These are phyloP conservation scores for Collybia sordida DNA, from an alignment of 768 basidiomycete genomes.

Conservation along the genomic window DNA sequence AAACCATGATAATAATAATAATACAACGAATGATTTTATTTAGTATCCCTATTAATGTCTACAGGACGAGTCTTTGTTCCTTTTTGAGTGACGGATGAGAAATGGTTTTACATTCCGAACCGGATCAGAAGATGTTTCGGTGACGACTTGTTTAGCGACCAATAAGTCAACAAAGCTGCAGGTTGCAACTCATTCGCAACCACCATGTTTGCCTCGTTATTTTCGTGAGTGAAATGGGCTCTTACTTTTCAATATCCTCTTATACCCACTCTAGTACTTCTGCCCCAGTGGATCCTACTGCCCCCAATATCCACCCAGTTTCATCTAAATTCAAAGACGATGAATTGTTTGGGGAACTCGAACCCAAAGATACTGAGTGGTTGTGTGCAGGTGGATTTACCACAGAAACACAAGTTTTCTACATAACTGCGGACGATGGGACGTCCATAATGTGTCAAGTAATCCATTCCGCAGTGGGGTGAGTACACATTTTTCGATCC, in stretches of 20 bases:
- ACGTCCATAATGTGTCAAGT: conserved; percentile 24
- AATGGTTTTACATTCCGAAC: not conserved
- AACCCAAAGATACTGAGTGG: conserved; percentile 79
- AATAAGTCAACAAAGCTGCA: not conserved
- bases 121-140: conserved; percentile 9
- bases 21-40: no score
- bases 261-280: conserved; percentile 39
- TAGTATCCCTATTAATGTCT: no score
- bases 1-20: no score
- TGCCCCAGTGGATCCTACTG: conserved; percentile 58
- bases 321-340: conserved; percentile 53
- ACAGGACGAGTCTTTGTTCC: conserved; percentile 5
- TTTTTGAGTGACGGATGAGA: no score
- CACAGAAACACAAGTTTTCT: conserved; percentile 90
- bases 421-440: conserved; percentile 80
- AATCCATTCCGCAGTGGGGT: conserved; percentile 23
- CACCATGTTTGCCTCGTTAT: conserved; percentile 75
- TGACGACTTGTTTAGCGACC: conserved; percentile 1
- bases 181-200: conserved; percentile 16
- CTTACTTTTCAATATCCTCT: conserved; percentile 1
- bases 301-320: conserved; percentile 84
- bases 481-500: conserved; percentile 13
- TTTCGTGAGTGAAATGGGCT: conserved; percentile 60
- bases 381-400: conserved; percentile 79
- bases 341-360: conserved; percentile 75